phyloP scores from a whole-genome alignment of 2,329 filamentous ascomycete species.

The Ophiostoma angusticollis region DNA sequence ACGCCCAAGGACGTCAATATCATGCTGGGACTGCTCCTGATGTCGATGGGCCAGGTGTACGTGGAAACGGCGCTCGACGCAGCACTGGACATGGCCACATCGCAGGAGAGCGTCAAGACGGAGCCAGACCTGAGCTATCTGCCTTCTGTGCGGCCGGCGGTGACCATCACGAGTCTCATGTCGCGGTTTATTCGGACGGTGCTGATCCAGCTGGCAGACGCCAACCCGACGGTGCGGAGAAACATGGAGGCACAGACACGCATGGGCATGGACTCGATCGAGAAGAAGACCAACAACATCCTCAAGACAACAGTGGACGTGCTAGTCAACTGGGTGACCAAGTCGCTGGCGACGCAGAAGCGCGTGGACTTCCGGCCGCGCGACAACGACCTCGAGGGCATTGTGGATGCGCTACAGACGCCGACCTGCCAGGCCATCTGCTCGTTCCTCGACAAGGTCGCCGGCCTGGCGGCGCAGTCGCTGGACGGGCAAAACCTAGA shows the following conservation, averaged over 20 bases:
- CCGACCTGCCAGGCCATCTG: slow-evolving; percentile 71
- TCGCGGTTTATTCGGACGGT: slow-evolving; percentile 84
- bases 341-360: slow-evolving; percentile 63
- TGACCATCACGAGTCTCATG: slow-evolving; percentile 86
- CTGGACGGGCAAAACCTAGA: slow-evolving; percentile 77
- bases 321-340: slow-evolving; percentile 61
- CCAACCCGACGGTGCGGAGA: slow-evolving; percentile 78
- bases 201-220: slow-evolving; percentile 75
- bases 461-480: slow-evolving; percentile 49
- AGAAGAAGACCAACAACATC: slow-evolving; percentile 63
- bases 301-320: slow-evolving; percentile 49
- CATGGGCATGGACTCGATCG: slow-evolving; percentile 60
- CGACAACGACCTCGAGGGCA: slow-evolving; percentile 53
- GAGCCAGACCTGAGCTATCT: slow-evolving; percentile 86
- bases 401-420: slow-evolving; percentile 69
- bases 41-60: slow-evolving; percentile 76
- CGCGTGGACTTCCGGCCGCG: slow-evolving; percentile 84
- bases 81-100: slow-evolving; percentile 56
- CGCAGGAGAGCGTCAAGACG: slow-evolving; percentile 65
- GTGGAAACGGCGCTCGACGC: slow-evolving; percentile 56
- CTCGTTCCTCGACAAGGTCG: slow-evolving; percentile 61
- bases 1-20: slow-evolving; percentile 89
- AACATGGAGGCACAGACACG: slow-evolving; percentile 79
- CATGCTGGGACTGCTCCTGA: slow-evolving; percentile 69
- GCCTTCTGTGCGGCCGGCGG: slow-evolving; percentile 62